Percentiles rank a stretch among this genome's conserved stretches.
These are phyloP conservation scores for Acacia concinna DNA, from an alignment of 331 rosid genomes.

Conservation along the genomic window DNA sequence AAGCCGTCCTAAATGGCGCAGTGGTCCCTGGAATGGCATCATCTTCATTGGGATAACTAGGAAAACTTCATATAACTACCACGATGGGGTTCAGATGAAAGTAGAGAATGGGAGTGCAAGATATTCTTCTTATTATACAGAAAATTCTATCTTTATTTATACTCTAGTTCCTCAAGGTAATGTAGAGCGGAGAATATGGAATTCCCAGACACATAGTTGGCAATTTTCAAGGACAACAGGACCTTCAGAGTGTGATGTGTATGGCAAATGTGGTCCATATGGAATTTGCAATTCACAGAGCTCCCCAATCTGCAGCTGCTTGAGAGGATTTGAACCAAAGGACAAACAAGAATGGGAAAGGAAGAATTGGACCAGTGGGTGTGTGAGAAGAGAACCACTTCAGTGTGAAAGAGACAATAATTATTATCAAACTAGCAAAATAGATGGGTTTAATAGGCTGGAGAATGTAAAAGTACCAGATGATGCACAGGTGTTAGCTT, in stretches of 20 bases:
- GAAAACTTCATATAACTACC: background rate
- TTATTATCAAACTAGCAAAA: background rate
- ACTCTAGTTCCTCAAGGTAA: slow-evolving; percentile 1
- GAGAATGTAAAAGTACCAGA: slow-evolving; percentile 34
- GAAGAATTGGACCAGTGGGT: slow-evolving; percentile 31
- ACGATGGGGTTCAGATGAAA: background rate
- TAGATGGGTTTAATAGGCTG: slow-evolving; percentile 22
- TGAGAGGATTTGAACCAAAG: slow-evolving; percentile 42
- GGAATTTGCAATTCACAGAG: slow-evolving; percentile 28
- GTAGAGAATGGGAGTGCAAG: slow-evolving; percentile 4
- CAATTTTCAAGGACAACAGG: background rate
- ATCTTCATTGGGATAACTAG: background rate
- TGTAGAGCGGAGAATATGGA: background rate
- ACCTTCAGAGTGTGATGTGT: background rate
- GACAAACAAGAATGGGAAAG: slow-evolving; percentile 19
- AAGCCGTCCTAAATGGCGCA: background rate
- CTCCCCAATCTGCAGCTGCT: slow-evolving; percentile 45
- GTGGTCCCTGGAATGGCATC: background rate
- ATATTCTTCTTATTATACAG: background rate
- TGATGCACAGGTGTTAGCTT: background rate
- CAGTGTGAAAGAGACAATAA: background rate
- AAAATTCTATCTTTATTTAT: background rate
- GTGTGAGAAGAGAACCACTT: slow-evolving; percentile 27
- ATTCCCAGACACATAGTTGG: background rate
- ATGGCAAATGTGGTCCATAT: background rate